These are phyloP conservation scores for Entamoeba moshkovskii DNA, from an alignment of 208 protist species.

Conservation along the genomic window DNA sequence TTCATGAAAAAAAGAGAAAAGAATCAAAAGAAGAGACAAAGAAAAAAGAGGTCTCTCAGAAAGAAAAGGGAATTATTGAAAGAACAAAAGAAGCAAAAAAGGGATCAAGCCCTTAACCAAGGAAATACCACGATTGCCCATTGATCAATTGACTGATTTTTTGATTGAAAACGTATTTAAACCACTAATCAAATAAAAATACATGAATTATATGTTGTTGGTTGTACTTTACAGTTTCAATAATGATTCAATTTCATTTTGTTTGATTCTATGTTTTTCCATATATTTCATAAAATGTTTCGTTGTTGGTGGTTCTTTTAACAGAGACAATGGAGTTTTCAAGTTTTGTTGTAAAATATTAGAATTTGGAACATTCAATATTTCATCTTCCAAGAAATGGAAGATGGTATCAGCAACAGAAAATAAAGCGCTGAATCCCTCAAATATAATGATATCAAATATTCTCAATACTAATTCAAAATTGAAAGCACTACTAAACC, in stretches of 20 bases:
- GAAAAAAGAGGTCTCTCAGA: not conserved
- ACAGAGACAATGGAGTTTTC: not conserved
- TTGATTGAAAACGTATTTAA: too few species aligned
- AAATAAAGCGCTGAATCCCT: not conserved
- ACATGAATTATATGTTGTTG: too few species aligned
- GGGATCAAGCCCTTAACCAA: not conserved
- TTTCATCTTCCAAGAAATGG: not conserved
- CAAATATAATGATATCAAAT: not conserved
- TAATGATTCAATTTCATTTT: not conserved
- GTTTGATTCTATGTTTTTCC: not conserved
- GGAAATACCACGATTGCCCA: too few species aligned
- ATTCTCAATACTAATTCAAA: not conserved
- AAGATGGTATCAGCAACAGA: not conserved
- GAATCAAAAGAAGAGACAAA: not conserved
- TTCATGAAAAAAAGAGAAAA: not conserved
- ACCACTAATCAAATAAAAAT: too few species aligned
- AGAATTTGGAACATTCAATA: not conserved
- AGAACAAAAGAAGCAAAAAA: not conserved
- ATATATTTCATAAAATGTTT: not conserved
- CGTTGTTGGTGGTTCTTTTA: not conserved
- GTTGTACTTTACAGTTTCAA: too few species aligned
- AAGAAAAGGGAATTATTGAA: not conserved
- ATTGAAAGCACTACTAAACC: not conserved
- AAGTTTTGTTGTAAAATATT: not conserved
- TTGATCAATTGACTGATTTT: too few species aligned